phyloP scores from a whole-genome alignment of 352 stramenopile genomes.

The Pythium chondricola region DNA sequence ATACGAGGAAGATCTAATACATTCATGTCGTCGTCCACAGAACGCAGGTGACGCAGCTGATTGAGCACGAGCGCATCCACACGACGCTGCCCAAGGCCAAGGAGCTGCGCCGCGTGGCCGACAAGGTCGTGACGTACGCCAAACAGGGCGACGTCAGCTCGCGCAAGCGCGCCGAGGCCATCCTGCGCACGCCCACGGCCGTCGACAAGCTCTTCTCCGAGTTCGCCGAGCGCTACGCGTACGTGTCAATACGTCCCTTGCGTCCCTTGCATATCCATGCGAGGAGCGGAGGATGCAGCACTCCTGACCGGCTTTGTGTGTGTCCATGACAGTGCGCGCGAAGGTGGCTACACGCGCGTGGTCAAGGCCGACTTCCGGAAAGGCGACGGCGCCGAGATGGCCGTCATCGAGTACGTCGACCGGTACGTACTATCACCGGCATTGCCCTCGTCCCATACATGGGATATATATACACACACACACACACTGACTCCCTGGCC shows the following conservation, averaged over 20 bases:
- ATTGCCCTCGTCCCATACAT: too few species aligned
- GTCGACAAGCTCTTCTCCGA: slow-evolving; percentile 97
- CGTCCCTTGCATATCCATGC: too few species aligned
- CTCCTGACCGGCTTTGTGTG: background rate
- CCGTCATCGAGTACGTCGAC: slow-evolving; percentile 98
- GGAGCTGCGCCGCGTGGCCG: slow-evolving; percentile 90
- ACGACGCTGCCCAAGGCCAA: slow-evolving; percentile 97
- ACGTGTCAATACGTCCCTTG: too few species aligned
- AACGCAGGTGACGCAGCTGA: slow-evolving; percentile 96
- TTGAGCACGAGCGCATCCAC: slow-evolving; percentile 97
- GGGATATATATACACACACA: too few species aligned
- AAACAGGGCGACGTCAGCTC: slow-evolving; percentile 89
- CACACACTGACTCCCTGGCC: too few species aligned
- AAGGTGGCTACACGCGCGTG: slow-evolving; percentile 95
- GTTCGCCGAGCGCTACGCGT: slow-evolving; percentile 93
- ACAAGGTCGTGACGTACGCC: slow-evolving; percentile 93
- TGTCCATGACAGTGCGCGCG: slow-evolving; percentile 31
- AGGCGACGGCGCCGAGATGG: slow-evolving; percentile 96
- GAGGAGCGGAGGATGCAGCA: background rate
- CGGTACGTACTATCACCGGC: slow-evolving; percentile 42
- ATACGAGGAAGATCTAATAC: too few species aligned
- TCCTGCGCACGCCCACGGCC: slow-evolving; percentile 87
- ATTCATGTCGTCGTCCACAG: slow-evolving; percentile 21
- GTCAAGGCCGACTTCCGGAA: slow-evolving; percentile 91
- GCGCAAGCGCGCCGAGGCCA: slow-evolving; percentile 70